Percentiles rank a stretch among this genome's conserved stretches.
Conservation (phyloP, 345 rosid genomes). For the Pistacia integerrima region DNA sequence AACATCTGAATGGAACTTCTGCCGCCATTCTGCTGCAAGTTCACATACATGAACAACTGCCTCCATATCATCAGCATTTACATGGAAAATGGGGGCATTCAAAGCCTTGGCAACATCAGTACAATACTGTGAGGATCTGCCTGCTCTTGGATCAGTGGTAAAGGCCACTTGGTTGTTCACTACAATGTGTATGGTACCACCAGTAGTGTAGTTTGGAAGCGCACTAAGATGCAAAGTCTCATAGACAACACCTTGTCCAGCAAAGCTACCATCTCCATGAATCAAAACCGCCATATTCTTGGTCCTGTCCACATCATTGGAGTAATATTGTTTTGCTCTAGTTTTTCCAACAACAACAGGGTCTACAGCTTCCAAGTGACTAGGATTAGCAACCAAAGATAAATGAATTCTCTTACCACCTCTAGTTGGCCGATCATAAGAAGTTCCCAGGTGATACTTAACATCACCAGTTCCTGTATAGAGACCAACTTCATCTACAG, state of each 20-base stretch:
- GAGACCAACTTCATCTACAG: slow-evolving; percentile 80
- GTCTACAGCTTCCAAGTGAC: slow-evolving; percentile 90
- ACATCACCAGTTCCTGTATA: slow-evolving; percentile 90
- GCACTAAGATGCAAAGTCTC: slow-evolving; percentile 90
- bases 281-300: slow-evolving; percentile 77
- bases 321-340: slow-evolving; percentile 79
- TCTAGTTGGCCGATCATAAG: slow-evolving; percentile 86
- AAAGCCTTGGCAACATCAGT: slow-evolving; percentile 91
- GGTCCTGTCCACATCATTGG: slow-evolving; percentile 61
- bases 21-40: slow-evolving; percentile 93
- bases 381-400: slow-evolving; percentile 86
- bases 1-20: slow-evolving; percentile 80
- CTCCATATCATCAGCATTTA: slow-evolving; percentile 76
- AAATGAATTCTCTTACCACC: slow-evolving; percentile 86
- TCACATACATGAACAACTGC: slow-evolving; percentile 79
- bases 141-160: slow-evolving; percentile 77
- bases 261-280: slow-evolving; percentile 92
- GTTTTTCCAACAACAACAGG: slow-evolving; percentile 86
- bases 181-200: slow-evolving; percentile 83
- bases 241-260: slow-evolving; percentile 88
- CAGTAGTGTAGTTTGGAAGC: slow-evolving; percentile 75
- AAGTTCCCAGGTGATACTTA: slow-evolving; percentile 83
- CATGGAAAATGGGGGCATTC: slow-evolving; percentile 80
- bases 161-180: slow-evolving; percentile 92
- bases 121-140: slow-evolving; percentile 85